A percentile compares a stretch with the other conserved stretches of the same genome.
Conservation (phyloP, 2,329 filamentous ascomycete species). For the Boeremia exigua region DNA sequence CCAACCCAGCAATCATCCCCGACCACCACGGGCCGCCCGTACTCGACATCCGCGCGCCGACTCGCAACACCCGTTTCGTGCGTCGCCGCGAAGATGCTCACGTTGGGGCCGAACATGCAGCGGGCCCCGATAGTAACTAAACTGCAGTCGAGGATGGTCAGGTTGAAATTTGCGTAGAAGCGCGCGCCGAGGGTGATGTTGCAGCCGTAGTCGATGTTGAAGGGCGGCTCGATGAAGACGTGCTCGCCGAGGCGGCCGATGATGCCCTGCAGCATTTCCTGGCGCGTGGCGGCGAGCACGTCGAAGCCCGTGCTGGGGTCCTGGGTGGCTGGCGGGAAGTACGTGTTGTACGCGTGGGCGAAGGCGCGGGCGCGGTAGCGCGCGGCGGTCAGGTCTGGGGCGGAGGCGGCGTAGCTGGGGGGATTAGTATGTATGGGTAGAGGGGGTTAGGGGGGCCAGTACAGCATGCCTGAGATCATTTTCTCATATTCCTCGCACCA, state of each 20-base stretch:
- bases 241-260: slow-evolving; percentile 44
- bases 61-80: slow-evolving; percentile 59
- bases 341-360: slow-evolving; percentile 65
- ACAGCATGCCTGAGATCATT: slow-evolving; percentile 70
- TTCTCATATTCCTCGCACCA: slow-evolving; percentile 68
- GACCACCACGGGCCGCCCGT: slow-evolving; percentile 56
- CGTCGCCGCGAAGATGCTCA: slow-evolving; percentile 60
- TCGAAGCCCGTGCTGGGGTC: slow-evolving; percentile 30
- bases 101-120: slow-evolving; percentile 60
- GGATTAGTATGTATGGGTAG: not conserved
- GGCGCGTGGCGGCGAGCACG: slow-evolving; percentile 32
- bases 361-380: slow-evolving; percentile 63
- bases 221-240: slow-evolving; percentile 64
- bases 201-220: slow-evolving; percentile 69
- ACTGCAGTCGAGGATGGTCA: slow-evolving; percentile 60
- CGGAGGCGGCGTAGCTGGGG: slow-evolving; percentile 58
- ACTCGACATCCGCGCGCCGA: slow-evolving; percentile 57
- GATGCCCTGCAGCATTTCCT: slow-evolving; percentile 33
- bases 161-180: slow-evolving; percentile 69
- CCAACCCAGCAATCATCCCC: slow-evolving; percentile 56
- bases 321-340: slow-evolving; percentile 38
- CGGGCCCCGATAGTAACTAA: slow-evolving; percentile 60
- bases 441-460: slow-evolving; percentile 13
- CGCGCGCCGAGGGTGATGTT: slow-evolving; percentile 67
- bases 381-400: slow-evolving; percentile 56